Evolutionary conservation across 805 yeast species (phyloP).

Genomic region (Yarrowia deformans): DNA sequence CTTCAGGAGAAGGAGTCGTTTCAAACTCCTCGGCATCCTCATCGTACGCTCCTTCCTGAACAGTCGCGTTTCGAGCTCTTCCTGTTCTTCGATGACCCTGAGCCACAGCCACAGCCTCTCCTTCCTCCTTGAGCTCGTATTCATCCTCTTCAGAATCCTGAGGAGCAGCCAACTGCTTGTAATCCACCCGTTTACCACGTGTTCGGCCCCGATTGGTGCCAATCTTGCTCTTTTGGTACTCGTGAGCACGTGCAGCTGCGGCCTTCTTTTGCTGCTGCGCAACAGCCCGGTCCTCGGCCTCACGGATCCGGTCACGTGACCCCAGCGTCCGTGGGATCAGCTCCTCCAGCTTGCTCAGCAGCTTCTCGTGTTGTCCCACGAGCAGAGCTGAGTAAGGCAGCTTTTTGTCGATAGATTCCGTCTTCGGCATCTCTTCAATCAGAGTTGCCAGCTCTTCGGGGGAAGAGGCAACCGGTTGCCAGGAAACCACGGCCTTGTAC

Average conservation of each 20-base stretch:
- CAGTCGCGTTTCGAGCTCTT: conserved; percentile 5
- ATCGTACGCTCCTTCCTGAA: neutral
- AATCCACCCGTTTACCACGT: conserved; percentile 23
- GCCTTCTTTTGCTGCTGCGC: conserved; percentile 17
- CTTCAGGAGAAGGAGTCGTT: conserved; percentile 11
- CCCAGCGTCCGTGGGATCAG: conserved; percentile 9
- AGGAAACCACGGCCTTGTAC: conserved; percentile 9
- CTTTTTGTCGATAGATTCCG: neutral
- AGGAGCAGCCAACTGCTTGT: conserved; percentile 7
- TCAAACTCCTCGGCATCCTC: conserved; percentile 14
- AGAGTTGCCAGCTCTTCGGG: conserved; percentile 15
- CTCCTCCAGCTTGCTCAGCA: conserved; percentile 19
- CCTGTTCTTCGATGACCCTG: conserved; percentile 21
- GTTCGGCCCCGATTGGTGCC: conserved; percentile 32
- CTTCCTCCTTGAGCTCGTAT: conserved; percentile 23
- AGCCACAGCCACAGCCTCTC: neutral
- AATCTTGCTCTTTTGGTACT: conserved; percentile 24
- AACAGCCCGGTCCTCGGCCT: conserved; percentile 18
- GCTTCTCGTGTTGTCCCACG: neutral
- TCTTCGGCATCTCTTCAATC: conserved; percentile 14
- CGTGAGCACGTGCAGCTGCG: conserved; percentile 18
- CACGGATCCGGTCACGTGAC: conserved; percentile 8
- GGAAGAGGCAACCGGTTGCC: conserved; percentile 22
- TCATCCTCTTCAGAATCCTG: conserved; percentile 15
- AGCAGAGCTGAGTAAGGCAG: neutral